Conservation (phyloP, 345 rosid genomes). For the Populus simonii region DNA sequence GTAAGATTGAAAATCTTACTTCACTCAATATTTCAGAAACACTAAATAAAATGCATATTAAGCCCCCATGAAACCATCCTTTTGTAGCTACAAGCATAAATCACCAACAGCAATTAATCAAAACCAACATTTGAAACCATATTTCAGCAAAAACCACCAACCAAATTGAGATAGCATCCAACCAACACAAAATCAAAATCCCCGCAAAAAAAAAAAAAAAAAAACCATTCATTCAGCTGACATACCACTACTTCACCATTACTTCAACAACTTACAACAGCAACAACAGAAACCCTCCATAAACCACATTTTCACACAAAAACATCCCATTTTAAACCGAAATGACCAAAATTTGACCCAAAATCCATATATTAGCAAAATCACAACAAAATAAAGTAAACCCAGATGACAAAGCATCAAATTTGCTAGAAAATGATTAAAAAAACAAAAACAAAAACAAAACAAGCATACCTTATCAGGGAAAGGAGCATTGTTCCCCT, state of each 20-base stretch:
- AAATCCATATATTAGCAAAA: not conserved
- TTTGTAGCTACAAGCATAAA: not conserved
- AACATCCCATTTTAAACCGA: not conserved
- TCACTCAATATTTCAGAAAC: not conserved
- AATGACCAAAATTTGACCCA: not conserved
- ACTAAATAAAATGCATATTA: not conserved
- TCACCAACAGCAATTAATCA: not conserved
- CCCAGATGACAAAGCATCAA: not conserved
- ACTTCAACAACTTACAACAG: not conserved
- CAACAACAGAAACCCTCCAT: not conserved
- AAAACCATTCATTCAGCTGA: not conserved
- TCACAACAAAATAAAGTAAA: not conserved
- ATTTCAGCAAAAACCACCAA: not conserved
- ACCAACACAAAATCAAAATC: not conserved
- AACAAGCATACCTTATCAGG: constrained; percentile 25
- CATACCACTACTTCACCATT: not conserved
- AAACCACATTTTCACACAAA: not conserved
- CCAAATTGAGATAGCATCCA: not conserved
- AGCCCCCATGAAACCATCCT: not conserved
- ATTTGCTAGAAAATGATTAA: not conserved
- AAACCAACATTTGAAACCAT: not conserved
- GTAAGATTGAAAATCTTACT: no score
- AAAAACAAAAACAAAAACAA: not conserved
- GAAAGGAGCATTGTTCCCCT: constrained; percentile 28
- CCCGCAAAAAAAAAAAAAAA: not conserved